A percentile compares a stretch with the other conserved stretches of the same genome.
phyloP scores from a whole-genome alignment of 1,139 yeast genomes.

The Magnusiomyces fungicola region DNA sequence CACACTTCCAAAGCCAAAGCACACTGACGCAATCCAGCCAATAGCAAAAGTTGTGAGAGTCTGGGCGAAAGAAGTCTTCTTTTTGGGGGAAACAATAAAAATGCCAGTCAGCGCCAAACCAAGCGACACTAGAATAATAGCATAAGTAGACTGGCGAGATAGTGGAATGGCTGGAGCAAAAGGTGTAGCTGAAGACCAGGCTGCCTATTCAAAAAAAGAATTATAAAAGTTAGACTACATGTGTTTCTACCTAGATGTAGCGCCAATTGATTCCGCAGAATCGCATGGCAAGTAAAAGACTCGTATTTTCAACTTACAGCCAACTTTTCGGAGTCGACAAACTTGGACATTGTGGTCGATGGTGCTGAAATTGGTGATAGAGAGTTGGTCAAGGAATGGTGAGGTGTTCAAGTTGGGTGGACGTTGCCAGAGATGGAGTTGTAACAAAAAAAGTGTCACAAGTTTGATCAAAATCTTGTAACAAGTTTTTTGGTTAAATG shows the following conservation, averaged over 20 bases:
- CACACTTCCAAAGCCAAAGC: conserved; percentile 34
- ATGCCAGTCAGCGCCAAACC: conserved; percentile 15
- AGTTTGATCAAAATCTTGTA: too few species aligned
- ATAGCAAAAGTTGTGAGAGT: conserved; percentile 21
- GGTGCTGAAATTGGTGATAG: conserved; percentile 41
- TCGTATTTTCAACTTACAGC: too few species aligned
- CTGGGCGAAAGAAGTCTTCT: conserved; percentile 6
- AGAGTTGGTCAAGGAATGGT: too few species aligned
- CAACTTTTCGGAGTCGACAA: conserved; percentile 66
- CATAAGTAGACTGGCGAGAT: conserved; percentile 22
- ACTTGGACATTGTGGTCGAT: conserved; percentile 65
- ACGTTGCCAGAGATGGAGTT: too few species aligned
- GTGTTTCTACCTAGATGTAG: too few species aligned
- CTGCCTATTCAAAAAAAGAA: conserved; percentile 42
- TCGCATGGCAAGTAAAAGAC: too few species aligned
- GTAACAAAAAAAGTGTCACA: too few species aligned
- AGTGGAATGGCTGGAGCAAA: conserved; percentile 24
- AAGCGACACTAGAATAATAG: conserved; percentile 9
- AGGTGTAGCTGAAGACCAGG: conserved; percentile 13
- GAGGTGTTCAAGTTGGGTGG: too few species aligned
- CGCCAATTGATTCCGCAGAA: too few species aligned
- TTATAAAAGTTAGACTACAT: too few species aligned
- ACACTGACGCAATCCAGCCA: conserved; percentile 28
- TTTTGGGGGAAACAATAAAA: conserved; percentile 12
- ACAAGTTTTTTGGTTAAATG: too few species aligned